Evolutionary conservation across 106 monocot genomes (phyloP), one percentile per base, ranked within the genome.

Genomic region (Dendrobium officinale): DNA sequence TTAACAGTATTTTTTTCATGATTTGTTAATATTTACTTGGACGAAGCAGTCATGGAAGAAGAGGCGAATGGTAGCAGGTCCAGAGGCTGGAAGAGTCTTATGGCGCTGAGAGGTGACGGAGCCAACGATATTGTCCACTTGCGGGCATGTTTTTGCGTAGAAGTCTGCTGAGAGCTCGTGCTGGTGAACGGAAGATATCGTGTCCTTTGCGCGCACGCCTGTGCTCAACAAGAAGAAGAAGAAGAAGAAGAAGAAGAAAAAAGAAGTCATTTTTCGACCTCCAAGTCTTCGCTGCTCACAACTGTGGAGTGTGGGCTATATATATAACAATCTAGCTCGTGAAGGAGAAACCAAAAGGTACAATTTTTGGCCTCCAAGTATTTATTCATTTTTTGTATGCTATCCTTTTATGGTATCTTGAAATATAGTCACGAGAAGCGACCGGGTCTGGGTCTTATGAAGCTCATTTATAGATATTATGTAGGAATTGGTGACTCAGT

Each of bases 11-110:
- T 37, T 37, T 37, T 37, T 37, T 37, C 37, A 37, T 13, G 96
- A 80, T 74, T 91, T 89, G 37, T 58, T 80, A 78, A 41, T 40
- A 10, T 64, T 11, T 43, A 81, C 81, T 48, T 75, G 42, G 56
- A 86, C 85, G 64, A 86, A 82, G 85, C 91, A 91, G 68, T 91
- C 86, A 37, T 91, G 91, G 83, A 88, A 88, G 85, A 88, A 91
- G 64, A 91, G 88, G 29, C 91, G 86, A 54, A 91, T 86, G 42
- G 86, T 86, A 80, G 82, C 86, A 2, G 91, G 91, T 16, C 81
- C 81, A 77, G 91, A 85, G 79, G 83, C 79, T 45, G 85, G 85
- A 4, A 86, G 88, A 81, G 86, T 84, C 37, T 75, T 31, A 55
- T 85, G 76, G 9, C 86, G 88, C 26, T 15, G 18, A 3, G 33